Base-by-base conservation (phyloP, 192 early-diverging fungal genomes). In the Coemansia sp. region DNA sequence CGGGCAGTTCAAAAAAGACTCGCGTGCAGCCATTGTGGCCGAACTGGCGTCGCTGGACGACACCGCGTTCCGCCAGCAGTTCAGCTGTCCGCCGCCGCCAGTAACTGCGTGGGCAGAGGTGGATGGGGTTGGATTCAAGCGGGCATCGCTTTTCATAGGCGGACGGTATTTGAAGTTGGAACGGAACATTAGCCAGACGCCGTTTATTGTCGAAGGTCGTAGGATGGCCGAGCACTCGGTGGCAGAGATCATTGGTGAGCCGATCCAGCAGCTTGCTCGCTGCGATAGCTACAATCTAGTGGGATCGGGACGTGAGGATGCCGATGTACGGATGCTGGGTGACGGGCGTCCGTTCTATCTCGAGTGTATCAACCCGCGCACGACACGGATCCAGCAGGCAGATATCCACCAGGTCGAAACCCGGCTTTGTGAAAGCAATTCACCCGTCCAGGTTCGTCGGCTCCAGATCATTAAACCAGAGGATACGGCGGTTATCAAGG, bases 241-340 rank as follows among this genome's bases (percentile, higher is more conserved):
- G 1, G 83, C 91, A 5, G 92, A 92, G 50, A 66, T 84, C 29
- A 80, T 91, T 29, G 83, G 79, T 3, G 62, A 67, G 22, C 61
- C 76, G 7, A 29, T 92, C 17, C 62, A 80, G 51, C 58, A 54
- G 11, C 58, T 82, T 12, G 78, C 82, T 51, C 59, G 58, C 4
- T 71, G 69, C 29, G 82, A 85, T 54, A 80, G 59, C 27, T 87
- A 83, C 62, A 92, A 88, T 44, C 85, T 97, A 59, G 77, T 81
- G 2, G 82, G 82, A 0, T 82, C 92, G 5, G 94, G 94, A 11
- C 82, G 92, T 16, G 94, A 97, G 57, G 94, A 97, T 64, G 83
- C 85, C 5, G 90, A 97, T 64, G 94, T 97, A 17, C 80, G 89
- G n/a, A 94, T 92, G 90, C 68, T 97, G 22, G 91, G 90, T 27